Percentiles rank a stretch among this genome's conserved stretches.
Conservation (phyloP, 2,329 filamentous ascomycete species). For the Diaporthe longicolla region DNA sequence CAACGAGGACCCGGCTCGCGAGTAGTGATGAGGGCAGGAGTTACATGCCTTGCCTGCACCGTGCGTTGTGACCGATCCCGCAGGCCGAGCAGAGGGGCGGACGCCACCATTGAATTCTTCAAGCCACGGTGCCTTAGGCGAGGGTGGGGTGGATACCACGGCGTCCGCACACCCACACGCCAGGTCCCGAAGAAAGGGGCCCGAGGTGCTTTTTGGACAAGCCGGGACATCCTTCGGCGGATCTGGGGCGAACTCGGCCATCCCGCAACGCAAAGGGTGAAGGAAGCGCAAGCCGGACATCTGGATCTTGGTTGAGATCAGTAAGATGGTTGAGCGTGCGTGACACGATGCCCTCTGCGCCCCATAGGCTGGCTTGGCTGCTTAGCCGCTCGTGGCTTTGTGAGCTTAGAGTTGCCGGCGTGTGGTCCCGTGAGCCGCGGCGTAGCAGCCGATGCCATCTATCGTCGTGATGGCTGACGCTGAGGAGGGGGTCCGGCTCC, state of each 20-base stretch:
- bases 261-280: background rate
- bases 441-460: constrained; percentile 1
- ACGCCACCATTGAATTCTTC: constrained; percentile 11
- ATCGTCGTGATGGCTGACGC: constrained; percentile 4
- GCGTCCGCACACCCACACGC: background rate
- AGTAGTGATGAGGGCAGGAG: too few species aligned
- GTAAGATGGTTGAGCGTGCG: background rate
- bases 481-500: constrained; percentile 13
- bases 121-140: background rate
- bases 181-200: constrained; percentile 4
- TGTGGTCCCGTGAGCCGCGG: background rate
- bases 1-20: background rate
- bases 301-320: constrained; percentile 10
- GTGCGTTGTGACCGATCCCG: constrained; percentile 8
- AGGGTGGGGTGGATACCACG: constrained; percentile 1
- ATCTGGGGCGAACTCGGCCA: background rate
- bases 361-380: background rate
- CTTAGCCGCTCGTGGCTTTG: background rate
- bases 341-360: background rate
- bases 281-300: background rate
- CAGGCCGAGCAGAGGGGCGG: constrained; percentile 10
- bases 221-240: background rate
- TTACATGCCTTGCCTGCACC: background rate
- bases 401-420: background rate
- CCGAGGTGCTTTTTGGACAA: background rate